Base-by-base conservation (phyloP, 805 yeast genomes). In the Candida qinlingensis region DNA sequence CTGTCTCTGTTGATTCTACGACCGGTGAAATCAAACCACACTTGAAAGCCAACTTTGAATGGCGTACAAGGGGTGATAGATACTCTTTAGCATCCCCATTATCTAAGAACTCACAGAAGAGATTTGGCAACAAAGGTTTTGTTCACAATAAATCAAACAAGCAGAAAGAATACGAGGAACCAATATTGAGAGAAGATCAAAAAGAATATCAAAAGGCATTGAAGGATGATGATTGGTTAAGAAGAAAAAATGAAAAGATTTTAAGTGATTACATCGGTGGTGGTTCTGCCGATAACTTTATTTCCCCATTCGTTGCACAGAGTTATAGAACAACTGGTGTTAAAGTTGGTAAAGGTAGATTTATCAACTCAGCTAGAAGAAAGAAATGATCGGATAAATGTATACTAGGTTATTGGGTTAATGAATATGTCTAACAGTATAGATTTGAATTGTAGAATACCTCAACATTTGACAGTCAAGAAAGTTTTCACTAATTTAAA, bases 261-360 rank as follows among this genome's bases (percentile, higher is more conserved):
- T 70, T 90, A 54, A 83, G 85, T 56, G 89, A 88, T 59, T 94
- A 95, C 85, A 83, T 91, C 44, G 97, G 97, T 13, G 96, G 96
- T n/a, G 94, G 94, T 6, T 81, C 90, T 46, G 91, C 97, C 46
- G 87, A 85, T 67, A 86, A 86, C 58, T 81, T 82, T 56, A 81
- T 86, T 44, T 85, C 96, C 11, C 99, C 99, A n/a, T 94, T 94
- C 51, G 81, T 78, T 48, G 77, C 74, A 38, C 73, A 81, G 36
- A 80, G 85, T n/a, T 69, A 76, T 50, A 77, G 81, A 64, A 73
- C 77, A 33, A 76, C 83, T 28, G 83, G 86, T 33, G 91, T 90
- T 25, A 79, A 76, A 51, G 87, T 92, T n/a, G 97, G 97, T 7
- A 76, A 80, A 49, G 96, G 97, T 12, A 76, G 96, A 59, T 76